Base-by-base conservation (phyloP, 2,329 filamentous ascomycete genomes). In the Lecanicillium sp. region DNA sequence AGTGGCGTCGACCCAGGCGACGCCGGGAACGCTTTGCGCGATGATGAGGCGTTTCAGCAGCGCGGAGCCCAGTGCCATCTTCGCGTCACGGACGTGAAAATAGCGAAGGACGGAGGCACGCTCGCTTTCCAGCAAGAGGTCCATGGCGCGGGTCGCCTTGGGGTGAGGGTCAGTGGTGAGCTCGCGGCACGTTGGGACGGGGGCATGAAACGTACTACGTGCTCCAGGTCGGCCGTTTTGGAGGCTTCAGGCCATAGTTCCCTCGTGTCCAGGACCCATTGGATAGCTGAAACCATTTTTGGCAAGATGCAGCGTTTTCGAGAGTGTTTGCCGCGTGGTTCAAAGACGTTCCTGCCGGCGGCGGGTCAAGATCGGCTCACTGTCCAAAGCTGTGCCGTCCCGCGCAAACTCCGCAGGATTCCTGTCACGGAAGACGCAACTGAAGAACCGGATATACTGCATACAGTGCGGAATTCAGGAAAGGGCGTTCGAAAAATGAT, bases 41-140 rank as follows among this genome's bases (percentile, higher is more conserved):
- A 90, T 77, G 58, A 78, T 81, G 56, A 83, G 75, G 48, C 84
- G 83, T 69, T 91, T 91, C 51, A 90, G 72, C 42, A 91, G 75
- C 36, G 83, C 77, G 15, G 86, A 90, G 20, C 68, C 84, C 35
- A 91, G 73, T 41, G 78, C 77, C 75, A 90, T 84, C 61, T 85
- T 86, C 45, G 86, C 86, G 66, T 90, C 87, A 60, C 77, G 72
- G 56, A 84, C 69, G 62, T 83, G 79, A 67, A 80, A 78, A 67
- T 80, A 87, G 49, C 72, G 72, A 8, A 82, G 71, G 26, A 83
- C 76, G 12, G 67, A 65, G 44, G 73, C 62, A 52, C 75, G 77
- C 61, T 89, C 84, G 9, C 75, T 66, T 1, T 66, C 56, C 2
- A 69, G 64, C 41, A 84, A 69, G 23, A 83, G 68, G 8, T 67